phyloP scores from a whole-genome alignment of 164 flowering plant species.

The Litsea cubeba region DNA sequence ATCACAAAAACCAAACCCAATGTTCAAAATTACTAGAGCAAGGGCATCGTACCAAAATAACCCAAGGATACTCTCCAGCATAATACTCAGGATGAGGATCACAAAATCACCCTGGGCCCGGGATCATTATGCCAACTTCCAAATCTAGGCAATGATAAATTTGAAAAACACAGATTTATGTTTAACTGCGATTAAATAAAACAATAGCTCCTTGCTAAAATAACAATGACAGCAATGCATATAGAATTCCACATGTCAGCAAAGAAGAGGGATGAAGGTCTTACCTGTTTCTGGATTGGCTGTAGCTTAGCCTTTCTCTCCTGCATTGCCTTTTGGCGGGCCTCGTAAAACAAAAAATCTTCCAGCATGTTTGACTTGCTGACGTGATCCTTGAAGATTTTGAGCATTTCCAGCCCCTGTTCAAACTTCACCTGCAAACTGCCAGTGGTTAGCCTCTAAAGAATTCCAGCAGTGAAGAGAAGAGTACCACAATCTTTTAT shows the following conservation, averaged over 20 bases:
- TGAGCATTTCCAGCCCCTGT: constrained; percentile 73
- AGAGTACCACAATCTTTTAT: background rate
- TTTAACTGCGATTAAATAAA: background rate
- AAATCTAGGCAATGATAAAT: no score
- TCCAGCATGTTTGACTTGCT: constrained; percentile 69
- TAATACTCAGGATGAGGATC: no score
- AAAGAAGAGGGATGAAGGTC: constrained; percentile 1
- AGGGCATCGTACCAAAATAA: no score
- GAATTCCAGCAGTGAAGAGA: background rate
- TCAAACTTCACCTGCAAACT: constrained; percentile 61
- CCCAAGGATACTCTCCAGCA: no score
- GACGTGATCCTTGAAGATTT: constrained; percentile 67
- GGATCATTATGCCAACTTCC: no score
- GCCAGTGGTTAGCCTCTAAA: no score
- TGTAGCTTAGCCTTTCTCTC: constrained; percentile 73
- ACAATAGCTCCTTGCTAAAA: background rate
- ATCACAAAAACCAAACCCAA: no score
- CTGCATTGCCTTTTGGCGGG: constrained; percentile 62
- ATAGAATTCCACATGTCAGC: background rate
- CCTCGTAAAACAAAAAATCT: constrained; percentile 84
- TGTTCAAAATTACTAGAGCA: no score
- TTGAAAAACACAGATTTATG: no score
- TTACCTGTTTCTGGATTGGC: constrained; percentile 65
- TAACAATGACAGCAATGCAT: background rate
- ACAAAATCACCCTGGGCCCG: no score